Evolutionary conservation across 345 rosid species (phyloP), one percentile per base, ranked within the genome.

Genomic region (Pelargonium nanum): DNA sequence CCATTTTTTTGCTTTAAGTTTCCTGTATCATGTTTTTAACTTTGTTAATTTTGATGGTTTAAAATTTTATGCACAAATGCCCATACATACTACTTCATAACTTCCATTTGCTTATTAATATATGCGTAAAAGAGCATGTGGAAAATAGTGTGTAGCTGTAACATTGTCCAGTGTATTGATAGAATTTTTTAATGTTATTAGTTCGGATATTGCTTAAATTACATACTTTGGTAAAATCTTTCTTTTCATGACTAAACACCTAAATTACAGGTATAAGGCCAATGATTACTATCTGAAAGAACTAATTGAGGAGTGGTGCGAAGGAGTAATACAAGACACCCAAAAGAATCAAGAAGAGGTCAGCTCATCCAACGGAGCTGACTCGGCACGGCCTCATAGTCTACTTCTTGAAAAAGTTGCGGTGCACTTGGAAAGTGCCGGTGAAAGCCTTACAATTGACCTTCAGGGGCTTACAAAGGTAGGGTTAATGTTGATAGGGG

Each of bases 231-330:
- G 15, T 12, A 17, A 28, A 28, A 15, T 73, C 13, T 55, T 26
- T 17, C 24, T 23, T 26, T 16, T 32, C 24, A 58, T 48, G 20
- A 55, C 55, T 30, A 44, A 51, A 24, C 53, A 51, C 48, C 58
- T 44, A 53, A 51, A 60, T 68, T 70, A 70, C 85, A 92, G 98
- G 79, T 87, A 85, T 75, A 72, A 76, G 63, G 71, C 97, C 62
- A 89, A 85, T 59, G 97, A 92, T 73, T 71, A 72, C 68, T 93
- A 75, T 77, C 97, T 93, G 53, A 81, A 84, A 81, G 85, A 73
- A 67, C 83, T 87, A 70, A 87, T 89, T 24, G 97, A 89, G 74
- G 97, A 93, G 63, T 89, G 97, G 99, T 87, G 95, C 57, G 99
- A 92, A 85, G 97, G 91, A 65, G 91, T 85, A 63, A 77, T 89